These are phyloP conservation scores for Lodderomyces margitis DNA, from an alignment of 1,139 yeast species.

Conservation along the genomic window DNA sequence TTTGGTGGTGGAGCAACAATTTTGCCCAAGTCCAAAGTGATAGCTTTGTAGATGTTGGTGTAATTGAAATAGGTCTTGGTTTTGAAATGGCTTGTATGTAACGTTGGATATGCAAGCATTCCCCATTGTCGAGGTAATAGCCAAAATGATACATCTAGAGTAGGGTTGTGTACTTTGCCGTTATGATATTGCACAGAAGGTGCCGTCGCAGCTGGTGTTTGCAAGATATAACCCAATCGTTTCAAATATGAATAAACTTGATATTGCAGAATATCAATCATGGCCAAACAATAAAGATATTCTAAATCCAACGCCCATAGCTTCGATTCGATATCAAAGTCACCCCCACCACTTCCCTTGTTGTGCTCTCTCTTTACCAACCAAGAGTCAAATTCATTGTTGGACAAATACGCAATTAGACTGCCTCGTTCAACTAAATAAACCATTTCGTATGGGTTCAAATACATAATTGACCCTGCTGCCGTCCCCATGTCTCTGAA, in stretches of 20 bases:
- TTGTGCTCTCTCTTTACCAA: slow-evolving; percentile 16
- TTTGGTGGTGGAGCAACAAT: slow-evolving; percentile 2
- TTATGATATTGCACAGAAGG: too few relatives aligned
- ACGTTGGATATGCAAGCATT: slow-evolving; percentile 13
- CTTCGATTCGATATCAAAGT: slow-evolving; percentile 21
- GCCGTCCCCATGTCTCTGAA: slow-evolving; percentile 67
- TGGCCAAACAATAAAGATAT: slow-evolving; percentile 57
- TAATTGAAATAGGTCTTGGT: slow-evolving; percentile 35
- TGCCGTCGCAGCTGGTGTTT: background rate
- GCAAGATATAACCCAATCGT: slow-evolving; percentile 75
- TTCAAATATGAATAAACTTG: slow-evolving; percentile 75
- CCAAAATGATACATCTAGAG: slow-evolving; percentile 6
- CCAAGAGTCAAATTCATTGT: slow-evolving; percentile 18
- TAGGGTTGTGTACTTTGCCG: background rate
- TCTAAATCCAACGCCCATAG: slow-evolving; percentile 57
- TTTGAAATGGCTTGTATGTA: slow-evolving; percentile 18
- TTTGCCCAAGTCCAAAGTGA: slow-evolving; percentile 32
- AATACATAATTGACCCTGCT: slow-evolving; percentile 30
- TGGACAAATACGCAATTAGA: slow-evolving; percentile 50
- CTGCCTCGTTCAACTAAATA: slow-evolving; percentile 86
- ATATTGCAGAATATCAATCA: slow-evolving; percentile 49
- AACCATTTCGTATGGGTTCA: slow-evolving; percentile 66
- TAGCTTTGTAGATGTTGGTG: slow-evolving; percentile 37
- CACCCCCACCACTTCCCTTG: slow-evolving; percentile 17
- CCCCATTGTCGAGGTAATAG: slow-evolving; percentile 14